phyloP scores from a whole-genome alignment of 176 grass and related monocot species.

The Zizania latifolia region DNA sequence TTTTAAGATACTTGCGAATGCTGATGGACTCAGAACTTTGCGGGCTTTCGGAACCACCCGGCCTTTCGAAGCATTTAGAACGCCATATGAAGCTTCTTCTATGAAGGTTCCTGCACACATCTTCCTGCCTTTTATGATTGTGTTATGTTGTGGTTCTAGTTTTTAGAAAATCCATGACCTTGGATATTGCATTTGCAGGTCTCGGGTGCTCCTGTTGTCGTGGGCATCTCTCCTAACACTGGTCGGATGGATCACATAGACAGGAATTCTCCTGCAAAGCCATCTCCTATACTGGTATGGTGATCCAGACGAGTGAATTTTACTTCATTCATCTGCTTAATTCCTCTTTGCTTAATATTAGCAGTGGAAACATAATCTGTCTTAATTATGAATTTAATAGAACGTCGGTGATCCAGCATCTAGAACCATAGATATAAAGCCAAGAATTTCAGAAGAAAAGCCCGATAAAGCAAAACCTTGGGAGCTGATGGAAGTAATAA shows the following conservation, averaged over 20 bases:
- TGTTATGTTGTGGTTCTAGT: neutral
- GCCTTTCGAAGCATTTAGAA: constrained; percentile 69
- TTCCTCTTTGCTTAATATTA: constrained; percentile 10
- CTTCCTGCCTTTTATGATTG: constrained; percentile 8
- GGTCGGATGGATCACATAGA: constrained; percentile 76
- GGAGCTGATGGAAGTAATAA: constrained; percentile 73
- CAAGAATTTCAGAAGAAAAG: constrained; percentile 76
- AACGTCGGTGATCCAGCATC: constrained; percentile 72
- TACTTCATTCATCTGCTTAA: constrained; percentile 5
- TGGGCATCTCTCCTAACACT: constrained; percentile 62
- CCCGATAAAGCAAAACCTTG: constrained; percentile 67
- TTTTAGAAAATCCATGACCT: constrained; percentile 19
- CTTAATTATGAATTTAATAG: constrained; percentile 49
- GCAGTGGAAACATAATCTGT: constrained; percentile 24
- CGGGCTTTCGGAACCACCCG: constrained; percentile 47
- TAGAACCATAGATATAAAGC: constrained; percentile 66
- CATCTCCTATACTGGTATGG: constrained; percentile 73
- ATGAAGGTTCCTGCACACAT: constrained; percentile 58
- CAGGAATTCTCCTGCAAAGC: constrained; percentile 86
- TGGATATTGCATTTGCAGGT: constrained; percentile 43
- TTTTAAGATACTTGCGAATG: constrained; percentile 93
- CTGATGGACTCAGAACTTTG: constrained; percentile 64
- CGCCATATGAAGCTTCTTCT: constrained; percentile 73
- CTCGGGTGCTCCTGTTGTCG: constrained; percentile 73
- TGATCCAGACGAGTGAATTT: constrained; percentile 2